Conservation (phyloP, 2,329 filamentous ascomycete species). For the Colletotrichum agaves region DNA sequence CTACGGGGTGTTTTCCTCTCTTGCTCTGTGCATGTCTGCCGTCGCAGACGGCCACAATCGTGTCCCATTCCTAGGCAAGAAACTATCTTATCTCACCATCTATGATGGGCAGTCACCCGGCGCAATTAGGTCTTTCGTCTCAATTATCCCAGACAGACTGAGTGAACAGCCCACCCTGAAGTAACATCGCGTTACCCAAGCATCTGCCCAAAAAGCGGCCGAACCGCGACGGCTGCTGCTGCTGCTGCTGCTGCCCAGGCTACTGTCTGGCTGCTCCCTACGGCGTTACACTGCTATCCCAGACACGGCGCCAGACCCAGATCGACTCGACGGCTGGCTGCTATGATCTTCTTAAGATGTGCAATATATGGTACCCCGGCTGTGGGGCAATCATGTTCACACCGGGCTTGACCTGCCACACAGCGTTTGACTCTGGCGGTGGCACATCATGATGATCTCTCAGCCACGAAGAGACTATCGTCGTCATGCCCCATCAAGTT, state of each 20-base stretch:
- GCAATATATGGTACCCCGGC: conserved; percentile 40
- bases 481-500: conserved; percentile 2
- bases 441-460: background rate
- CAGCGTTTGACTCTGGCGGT: too few relatives aligned
- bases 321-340: conserved; percentile 1
- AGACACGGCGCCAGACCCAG: background rate
- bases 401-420: too few relatives aligned
- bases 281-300: conserved; percentile 26
- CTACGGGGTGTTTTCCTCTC: background rate
- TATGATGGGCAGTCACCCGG: too few relatives aligned
- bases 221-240: background rate
- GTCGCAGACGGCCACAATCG: conserved; percentile 2
- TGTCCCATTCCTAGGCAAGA: background rate
- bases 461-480: background rate
- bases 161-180: conserved; percentile 3
- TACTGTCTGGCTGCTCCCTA: background rate
- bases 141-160: background rate
- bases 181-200: conserved; percentile 30
- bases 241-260: background rate
- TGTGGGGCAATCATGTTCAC: background rate
- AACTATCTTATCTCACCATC: too few relatives aligned
- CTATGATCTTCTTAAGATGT: conserved; percentile 45
- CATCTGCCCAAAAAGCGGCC: conserved; percentile 18
- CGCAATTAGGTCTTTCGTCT: background rate
- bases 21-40: background rate